Evolutionary conservation across 208 protist species (phyloP).

Genomic region (Trypanosomatidae sp.): DNA sequence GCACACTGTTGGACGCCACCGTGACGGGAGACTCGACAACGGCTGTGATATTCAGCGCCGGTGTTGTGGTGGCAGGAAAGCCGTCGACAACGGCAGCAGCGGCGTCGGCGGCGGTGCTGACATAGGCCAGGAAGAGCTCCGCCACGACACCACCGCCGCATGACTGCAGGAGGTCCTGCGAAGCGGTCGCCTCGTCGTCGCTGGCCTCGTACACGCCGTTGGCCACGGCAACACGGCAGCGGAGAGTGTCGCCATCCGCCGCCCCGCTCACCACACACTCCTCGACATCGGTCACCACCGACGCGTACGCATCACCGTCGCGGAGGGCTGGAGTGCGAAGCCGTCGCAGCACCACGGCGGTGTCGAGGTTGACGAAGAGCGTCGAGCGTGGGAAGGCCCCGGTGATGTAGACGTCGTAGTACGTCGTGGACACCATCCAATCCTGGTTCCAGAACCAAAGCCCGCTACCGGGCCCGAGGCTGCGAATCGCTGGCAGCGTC

Average conservation of each 20-base stretch:
- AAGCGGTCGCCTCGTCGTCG: neutral
- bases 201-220: constrained; percentile 10
- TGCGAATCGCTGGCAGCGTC: constrained; percentile 13
- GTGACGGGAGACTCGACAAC: constrained; percentile 12
- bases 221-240: constrained; percentile 17
- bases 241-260: constrained; percentile 3
- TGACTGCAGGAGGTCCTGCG: constrained; percentile 12
- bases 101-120: constrained; percentile 1
- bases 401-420: constrained; percentile 26
- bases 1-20: constrained; percentile 10
- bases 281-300: neutral
- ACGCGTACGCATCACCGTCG: no score
- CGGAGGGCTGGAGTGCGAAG: constrained; percentile 11
- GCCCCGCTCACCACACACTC: constrained; percentile 13
- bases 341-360: constrained; percentile 1
- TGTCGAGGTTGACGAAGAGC: constrained; percentile 6
- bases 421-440: constrained; percentile 8
- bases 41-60: neutral
- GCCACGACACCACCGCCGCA: constrained; percentile 39
- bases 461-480: constrained; percentile 15
- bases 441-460: constrained; percentile 37
- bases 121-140: constrained; percentile 9
- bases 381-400: constrained; percentile 32
- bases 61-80: neutral
- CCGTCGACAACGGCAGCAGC: constrained; percentile 1